Conservation (phyloP, 2,329 filamentous ascomycete species). For the Emergomyces orientalis region DNA sequence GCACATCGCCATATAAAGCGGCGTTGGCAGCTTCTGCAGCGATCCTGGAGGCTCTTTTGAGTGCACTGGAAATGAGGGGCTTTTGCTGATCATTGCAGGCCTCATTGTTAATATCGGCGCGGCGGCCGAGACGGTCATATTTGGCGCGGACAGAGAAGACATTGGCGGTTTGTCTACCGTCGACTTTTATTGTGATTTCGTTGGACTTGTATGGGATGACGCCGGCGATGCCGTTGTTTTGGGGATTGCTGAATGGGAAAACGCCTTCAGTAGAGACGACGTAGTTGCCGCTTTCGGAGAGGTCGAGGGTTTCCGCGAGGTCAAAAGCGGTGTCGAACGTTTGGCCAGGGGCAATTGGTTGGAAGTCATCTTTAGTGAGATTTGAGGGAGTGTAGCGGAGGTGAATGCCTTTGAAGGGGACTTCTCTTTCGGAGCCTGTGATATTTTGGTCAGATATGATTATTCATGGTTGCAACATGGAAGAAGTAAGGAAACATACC, state of each 20-base stretch:
- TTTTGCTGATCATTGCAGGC: background rate
- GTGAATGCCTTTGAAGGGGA: slow-evolving; percentile 11
- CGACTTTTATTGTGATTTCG: background rate
- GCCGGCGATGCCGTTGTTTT: background rate
- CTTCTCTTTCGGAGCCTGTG: background rate
- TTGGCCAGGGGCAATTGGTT: slow-evolving; percentile 8
- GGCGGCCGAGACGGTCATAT: background rate
- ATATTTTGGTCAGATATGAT: background rate
- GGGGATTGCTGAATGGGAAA: slow-evolving; percentile 7
- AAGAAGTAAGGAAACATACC: slow-evolving; percentile 8
- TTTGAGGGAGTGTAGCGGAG: background rate
- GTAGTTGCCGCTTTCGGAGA: slow-evolving; percentile 10
- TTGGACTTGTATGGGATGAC: background rate
- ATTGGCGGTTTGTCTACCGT: background rate
- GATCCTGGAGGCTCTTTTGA: background rate
- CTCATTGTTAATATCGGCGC: background rate
- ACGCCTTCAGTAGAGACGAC: slow-evolving; percentile 8
- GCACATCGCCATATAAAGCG: background rate
- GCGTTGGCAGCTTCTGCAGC: background rate
- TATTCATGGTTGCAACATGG: background rate
- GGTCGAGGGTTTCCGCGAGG: slow-evolving; percentile 12
- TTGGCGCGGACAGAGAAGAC: background rate
- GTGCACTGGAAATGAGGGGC: background rate
- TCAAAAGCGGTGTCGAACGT: slow-evolving; percentile 11
- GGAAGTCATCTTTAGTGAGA: slow-evolving; percentile 7